These are phyloP conservation scores for Xylaria flabelliformis DNA, from an alignment of 495 filamentous ascomycete genomes.

Conservation along the genomic window DNA sequence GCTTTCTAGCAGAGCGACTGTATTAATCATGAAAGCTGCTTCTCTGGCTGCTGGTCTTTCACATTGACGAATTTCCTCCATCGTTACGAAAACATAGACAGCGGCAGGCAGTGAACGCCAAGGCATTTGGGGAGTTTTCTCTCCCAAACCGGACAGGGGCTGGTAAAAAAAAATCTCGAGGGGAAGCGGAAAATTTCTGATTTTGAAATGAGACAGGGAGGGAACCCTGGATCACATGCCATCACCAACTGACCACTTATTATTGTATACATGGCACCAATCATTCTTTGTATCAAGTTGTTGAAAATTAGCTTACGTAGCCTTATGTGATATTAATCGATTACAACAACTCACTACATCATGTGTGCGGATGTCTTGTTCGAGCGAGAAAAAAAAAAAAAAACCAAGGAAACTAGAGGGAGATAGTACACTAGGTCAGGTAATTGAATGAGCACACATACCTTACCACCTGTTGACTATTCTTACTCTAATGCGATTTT, in stretches of 20 bases:
- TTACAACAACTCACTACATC: not conserved
- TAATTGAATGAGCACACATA: not conserved
- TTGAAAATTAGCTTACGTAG: not conserved
- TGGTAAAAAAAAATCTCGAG: not conserved
- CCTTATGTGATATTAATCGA: constrained; percentile 15
- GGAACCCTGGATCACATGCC: not conserved
- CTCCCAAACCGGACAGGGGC: constrained; percentile 9
- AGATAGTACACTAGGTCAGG: not conserved
- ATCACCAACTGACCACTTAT: constrained; percentile 7
- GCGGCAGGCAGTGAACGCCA: not conserved
- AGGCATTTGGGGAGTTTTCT: not conserved
- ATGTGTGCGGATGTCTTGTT: not conserved
- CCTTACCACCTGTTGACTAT: not conserved
- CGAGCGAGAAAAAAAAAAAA: not conserved
- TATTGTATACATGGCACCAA: constrained; percentile 3
- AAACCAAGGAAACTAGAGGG: not conserved
- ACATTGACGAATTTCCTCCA: constrained; percentile 1
- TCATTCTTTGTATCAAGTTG: constrained; percentile 19
- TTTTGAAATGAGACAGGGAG: not conserved
- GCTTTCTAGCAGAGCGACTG: constrained; percentile 16
- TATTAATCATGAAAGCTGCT: constrained; percentile 10
- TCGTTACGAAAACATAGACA: constrained; percentile 17
- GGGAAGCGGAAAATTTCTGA: not conserved
- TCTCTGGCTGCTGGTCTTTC: not conserved
- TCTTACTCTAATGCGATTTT: not conserved